Percentiles rank a stretch among this genome's conserved stretches.
Evolutionary conservation across 2,329 filamentous ascomycete genomes (phyloP).

Genomic region (Colletotrichum sp.): DNA sequence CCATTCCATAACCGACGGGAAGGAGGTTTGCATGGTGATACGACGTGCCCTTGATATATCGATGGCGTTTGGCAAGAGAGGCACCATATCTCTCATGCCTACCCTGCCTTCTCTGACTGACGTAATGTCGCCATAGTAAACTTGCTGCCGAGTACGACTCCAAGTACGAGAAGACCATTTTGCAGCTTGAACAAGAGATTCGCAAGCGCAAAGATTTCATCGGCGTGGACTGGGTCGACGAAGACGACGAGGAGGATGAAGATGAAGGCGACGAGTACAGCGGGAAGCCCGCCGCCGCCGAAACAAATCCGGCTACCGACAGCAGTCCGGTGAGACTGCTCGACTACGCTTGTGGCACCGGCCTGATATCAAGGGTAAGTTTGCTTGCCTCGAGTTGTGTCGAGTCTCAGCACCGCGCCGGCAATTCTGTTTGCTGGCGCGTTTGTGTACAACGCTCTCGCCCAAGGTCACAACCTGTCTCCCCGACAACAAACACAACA

Average conservation of each 20-base stretch:
- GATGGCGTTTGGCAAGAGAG: not conserved
- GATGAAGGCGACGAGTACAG: conserved; percentile 26
- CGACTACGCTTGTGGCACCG: conserved; percentile 80
- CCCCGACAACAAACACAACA: not conserved
- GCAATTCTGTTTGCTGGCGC: not conserved
- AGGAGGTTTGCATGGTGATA: not conserved
- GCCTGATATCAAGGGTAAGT: conserved; percentile 66
- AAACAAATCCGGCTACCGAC: not conserved
- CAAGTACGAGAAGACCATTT: conserved; percentile 58
- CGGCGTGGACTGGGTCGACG: conserved; percentile 59
- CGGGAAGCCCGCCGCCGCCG: conserved; percentile 27
- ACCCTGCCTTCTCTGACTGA: not conserved
- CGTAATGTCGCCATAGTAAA: conserved; percentile 41
- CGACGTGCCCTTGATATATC: not conserved
- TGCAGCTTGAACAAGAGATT: conserved; percentile 60
- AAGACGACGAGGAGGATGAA: conserved; percentile 36
- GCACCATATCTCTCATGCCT: not conserved
- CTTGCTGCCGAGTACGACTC: conserved; percentile 61
- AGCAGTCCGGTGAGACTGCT: conserved; percentile 55
- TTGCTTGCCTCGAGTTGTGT: not conserved
- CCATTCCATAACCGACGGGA: not conserved
- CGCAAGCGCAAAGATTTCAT: conserved; percentile 63
- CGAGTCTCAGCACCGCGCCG: not conserved
- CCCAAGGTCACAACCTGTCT: not conserved
- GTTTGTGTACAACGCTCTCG: not conserved